Percentiles rank a stretch among this genome's conserved stretches.
phyloP scores from a whole-genome alignment of 345 rosid species.

The Citrus reticulata region DNA sequence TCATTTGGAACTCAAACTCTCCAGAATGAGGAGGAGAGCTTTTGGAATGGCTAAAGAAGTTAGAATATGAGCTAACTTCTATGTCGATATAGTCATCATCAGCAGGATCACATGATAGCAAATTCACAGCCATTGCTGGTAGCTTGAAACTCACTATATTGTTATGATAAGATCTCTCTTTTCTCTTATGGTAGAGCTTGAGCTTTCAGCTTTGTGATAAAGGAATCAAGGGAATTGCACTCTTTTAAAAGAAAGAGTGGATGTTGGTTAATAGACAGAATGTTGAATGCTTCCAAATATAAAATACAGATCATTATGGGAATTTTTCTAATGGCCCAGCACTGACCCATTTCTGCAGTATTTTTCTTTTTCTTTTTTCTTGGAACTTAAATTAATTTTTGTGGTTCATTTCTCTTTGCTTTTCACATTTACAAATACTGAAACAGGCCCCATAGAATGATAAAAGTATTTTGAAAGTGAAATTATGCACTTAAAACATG shows the following conservation, averaged over 20 bases:
- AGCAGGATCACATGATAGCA: conserved; percentile 38
- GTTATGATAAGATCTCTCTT: neutral
- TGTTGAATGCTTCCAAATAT: conserved; percentile 32
- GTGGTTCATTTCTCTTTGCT: conserved; percentile 18
- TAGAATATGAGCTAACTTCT: conserved; percentile 66
- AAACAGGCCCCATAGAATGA: neutral
- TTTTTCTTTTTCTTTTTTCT: neutral
- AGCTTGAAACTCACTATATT: neutral
- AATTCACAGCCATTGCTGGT: conserved; percentile 45
- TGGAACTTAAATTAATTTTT: neutral
- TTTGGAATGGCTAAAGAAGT: conserved; percentile 36
- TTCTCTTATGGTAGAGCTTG: neutral
- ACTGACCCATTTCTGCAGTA: conserved; percentile 3
- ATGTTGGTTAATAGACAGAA: neutral
- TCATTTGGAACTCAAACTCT: conserved; percentile 94
- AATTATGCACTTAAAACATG: neutral
- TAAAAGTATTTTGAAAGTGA: conserved; percentile 9
- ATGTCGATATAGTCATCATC: conserved; percentile 91
- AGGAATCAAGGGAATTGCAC: conserved; percentile 16
- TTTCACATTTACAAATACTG: conserved; percentile 7
- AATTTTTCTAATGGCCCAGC: conserved; percentile 16
- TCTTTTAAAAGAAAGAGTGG: conserved; percentile 30
- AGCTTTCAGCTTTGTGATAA: conserved; percentile 9
- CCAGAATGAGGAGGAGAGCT: conserved; percentile 42
- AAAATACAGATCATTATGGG: conserved; percentile 21